Conservation (phyloP, 2,329 filamentous ascomycete species). For the Epichloe aotearoae region DNA sequence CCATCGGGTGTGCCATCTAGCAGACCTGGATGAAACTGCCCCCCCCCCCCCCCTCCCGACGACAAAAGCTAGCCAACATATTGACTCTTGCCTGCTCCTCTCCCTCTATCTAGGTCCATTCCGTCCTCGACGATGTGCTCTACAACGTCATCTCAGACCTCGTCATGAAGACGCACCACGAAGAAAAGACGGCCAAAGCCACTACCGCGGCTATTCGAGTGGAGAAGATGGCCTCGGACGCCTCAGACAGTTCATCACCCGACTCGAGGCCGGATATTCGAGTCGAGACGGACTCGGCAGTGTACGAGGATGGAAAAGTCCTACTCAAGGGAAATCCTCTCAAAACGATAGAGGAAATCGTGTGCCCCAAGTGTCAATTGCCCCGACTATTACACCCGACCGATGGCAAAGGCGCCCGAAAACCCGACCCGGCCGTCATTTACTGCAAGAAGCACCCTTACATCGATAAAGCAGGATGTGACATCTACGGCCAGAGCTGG, state of each 20-base stretch:
- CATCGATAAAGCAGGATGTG: conserved; percentile 61
- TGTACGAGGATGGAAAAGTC: conserved; percentile 57
- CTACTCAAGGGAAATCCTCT: conserved; percentile 60
- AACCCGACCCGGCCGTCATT: conserved; percentile 52
- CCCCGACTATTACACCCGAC: conserved; percentile 61
- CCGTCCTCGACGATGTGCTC: conserved; percentile 60
- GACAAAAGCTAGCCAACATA: neutral
- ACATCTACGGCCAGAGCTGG: conserved; percentile 75
- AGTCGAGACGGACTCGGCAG: conserved; percentile 53
- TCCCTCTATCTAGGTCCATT: conserved; percentile 37
- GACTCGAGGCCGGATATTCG: conserved; percentile 43
- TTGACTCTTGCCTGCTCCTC: neutral
- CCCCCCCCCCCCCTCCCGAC: neutral
- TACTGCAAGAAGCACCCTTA: conserved; percentile 74
- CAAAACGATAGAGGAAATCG: conserved; percentile 55
- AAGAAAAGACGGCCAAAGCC: conserved; percentile 64
- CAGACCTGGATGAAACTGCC: neutral
- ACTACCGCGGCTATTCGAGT: conserved; percentile 50
- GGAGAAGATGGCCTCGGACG: conserved; percentile 46
- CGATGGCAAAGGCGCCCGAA: conserved; percentile 52
- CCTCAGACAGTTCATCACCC: conserved; percentile 37
- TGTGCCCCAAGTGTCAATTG: conserved; percentile 62
- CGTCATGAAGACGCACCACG: conserved; percentile 59
- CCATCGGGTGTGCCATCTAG: neutral
- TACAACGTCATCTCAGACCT: conserved; percentile 68